Conservation (phyloP, 2,329 filamentous ascomycete genomes). For the Colletotrichum euphorbiae region DNA sequence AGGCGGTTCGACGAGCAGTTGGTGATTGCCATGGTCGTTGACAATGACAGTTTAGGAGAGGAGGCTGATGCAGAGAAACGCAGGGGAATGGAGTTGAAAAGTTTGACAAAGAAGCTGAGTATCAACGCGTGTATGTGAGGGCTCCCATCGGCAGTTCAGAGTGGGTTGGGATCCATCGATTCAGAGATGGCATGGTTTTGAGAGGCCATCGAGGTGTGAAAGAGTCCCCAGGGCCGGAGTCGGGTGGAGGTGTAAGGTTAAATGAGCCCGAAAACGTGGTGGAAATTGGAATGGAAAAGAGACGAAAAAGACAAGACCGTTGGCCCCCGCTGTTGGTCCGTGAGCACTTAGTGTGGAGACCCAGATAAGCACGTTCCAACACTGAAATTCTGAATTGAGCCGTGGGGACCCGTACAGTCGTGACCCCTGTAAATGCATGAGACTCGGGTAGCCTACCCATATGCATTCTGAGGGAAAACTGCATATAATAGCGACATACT, state of each 20-base stretch:
- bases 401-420: slow-evolving; percentile 23
- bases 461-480: too few relatives aligned
- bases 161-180: slow-evolving; percentile 8
- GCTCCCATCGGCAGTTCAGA: slow-evolving; percentile 27
- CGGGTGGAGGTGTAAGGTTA: not conserved
- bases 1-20: slow-evolving; percentile 15
- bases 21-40: not conserved
- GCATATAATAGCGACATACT: too few relatives aligned
- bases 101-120: not conserved
- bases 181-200: not conserved
- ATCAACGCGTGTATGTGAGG: slow-evolving; percentile 23
- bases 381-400: too few relatives aligned
- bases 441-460: too few relatives aligned
- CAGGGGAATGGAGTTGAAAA: slow-evolving; percentile 16
- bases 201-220: not conserved
- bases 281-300: too few relatives aligned
- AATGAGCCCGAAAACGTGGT: slow-evolving; percentile 20
- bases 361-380: slow-evolving; percentile 22
- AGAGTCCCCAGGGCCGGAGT: not conserved
- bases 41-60: not conserved
- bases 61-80: slow-evolving; percentile 9
- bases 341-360: too few relatives aligned
- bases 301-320: slow-evolving; percentile 16
- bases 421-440: too few relatives aligned
- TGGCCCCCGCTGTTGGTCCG: slow-evolving; percentile 8